These are phyloP conservation scores for Teunomyces stri DNA, from an alignment of 805 yeast genomes.

Conservation along the genomic window DNA sequence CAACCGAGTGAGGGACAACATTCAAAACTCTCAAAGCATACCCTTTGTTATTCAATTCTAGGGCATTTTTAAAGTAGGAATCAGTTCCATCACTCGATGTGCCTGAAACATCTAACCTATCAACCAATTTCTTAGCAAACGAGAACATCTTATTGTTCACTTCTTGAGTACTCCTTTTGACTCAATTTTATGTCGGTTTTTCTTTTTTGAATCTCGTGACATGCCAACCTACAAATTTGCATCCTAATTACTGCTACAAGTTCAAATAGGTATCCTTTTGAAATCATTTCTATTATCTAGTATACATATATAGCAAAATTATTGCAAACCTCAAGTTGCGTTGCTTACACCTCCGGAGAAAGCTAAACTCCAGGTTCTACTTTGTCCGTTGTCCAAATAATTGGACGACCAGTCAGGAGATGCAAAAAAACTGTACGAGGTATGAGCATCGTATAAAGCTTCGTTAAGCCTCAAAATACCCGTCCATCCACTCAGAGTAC, in stretches of 20 bases:
- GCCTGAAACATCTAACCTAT: constrained; percentile 29
- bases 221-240: not conserved
- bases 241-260: not conserved
- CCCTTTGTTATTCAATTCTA: constrained; percentile 37
- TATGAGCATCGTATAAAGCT: constrained; percentile 43
- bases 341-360: constrained; percentile 50
- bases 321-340: constrained; percentile 9
- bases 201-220: not conserved
- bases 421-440: constrained; percentile 44
- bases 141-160: constrained; percentile 31
- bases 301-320: constrained; percentile 2
- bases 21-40: constrained; percentile 37
- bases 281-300: not conserved
- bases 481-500: constrained; percentile 59
- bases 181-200: not conserved
- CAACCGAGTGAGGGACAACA: constrained; percentile 39
- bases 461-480: constrained; percentile 50
- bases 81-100: constrained; percentile 17
- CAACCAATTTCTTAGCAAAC: constrained; percentile 43
- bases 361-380: constrained; percentile 61
- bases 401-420: constrained; percentile 23
- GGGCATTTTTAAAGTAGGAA: constrained; percentile 34
- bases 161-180: not conserved
- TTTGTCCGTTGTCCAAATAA: constrained; percentile 60
- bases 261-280: not conserved